These are phyloP conservation scores for Saraca asoca DNA, from an alignment of 331 rosid genomes.

Conservation along the genomic window DNA sequence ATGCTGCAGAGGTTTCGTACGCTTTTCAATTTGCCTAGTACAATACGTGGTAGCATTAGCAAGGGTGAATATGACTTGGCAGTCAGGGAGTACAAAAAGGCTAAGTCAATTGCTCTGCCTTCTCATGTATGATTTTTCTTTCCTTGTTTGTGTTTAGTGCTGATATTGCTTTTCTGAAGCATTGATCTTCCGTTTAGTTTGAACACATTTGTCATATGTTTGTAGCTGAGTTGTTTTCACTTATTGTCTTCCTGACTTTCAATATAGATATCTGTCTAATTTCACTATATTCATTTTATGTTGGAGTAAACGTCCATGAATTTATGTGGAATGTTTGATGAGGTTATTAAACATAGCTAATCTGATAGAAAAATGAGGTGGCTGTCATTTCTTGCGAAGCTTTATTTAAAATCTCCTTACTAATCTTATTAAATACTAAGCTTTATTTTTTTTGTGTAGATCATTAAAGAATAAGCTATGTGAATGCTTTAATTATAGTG, in stretches of 20 bases:
- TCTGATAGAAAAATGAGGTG: background rate
- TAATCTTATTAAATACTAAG: background rate
- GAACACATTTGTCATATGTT: background rate
- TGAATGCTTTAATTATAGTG: background rate
- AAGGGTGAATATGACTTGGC: slow-evolving; percentile 99
- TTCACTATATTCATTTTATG: background rate
- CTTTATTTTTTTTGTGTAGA: background rate
- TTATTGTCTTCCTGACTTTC: background rate
- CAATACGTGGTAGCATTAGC: slow-evolving; percentile 89
- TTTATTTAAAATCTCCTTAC: background rate
- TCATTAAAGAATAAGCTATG: background rate
- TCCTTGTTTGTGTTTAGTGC: background rate
- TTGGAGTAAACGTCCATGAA: background rate
- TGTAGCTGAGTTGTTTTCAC: background rate
- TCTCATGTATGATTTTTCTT: slow-evolving; percentile 68
- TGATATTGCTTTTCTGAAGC: slow-evolving; percentile 1
- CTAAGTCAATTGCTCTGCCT: slow-evolving; percentile 93
- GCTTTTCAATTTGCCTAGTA: slow-evolving; percentile 93
- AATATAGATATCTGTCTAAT: background rate
- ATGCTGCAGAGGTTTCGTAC: slow-evolving; percentile 99
- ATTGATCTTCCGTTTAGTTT: background rate
- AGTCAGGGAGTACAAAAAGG: slow-evolving; percentile 99
- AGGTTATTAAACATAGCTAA: background rate
- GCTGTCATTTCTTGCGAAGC: background rate
- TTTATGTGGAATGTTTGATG: background rate